These are phyloP conservation scores for Leucosporidium scottii DNA, from an alignment of 768 basidiomycete species.

Conservation along the genomic window DNA sequence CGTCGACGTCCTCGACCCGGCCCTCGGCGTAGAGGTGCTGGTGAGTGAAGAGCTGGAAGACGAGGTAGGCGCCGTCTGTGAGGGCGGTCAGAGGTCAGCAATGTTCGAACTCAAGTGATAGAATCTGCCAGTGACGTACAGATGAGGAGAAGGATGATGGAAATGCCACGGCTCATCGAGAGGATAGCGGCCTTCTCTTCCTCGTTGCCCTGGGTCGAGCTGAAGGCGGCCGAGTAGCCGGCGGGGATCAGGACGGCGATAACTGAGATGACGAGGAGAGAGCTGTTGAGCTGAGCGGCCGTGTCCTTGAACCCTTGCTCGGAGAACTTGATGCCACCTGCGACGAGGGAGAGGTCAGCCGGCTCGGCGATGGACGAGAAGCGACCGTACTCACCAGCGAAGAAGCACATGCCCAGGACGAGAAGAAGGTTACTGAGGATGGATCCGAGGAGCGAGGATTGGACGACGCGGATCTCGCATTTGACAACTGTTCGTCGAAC, in stretches of 20 bases:
- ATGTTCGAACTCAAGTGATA: too few species aligned
- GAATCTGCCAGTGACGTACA: constrained; percentile 37
- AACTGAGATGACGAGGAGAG: constrained; percentile 32
- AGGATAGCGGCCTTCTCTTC: constrained; percentile 25
- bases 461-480: constrained; percentile 68
- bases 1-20: background rate
- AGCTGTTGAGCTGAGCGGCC: constrained; percentile 36
- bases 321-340: constrained; percentile 10
- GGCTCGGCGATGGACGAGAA: background rate
- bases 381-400: constrained; percentile 11
- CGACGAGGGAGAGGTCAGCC: background rate
- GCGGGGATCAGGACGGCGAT: constrained; percentile 44
- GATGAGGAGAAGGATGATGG: constrained; percentile 66
- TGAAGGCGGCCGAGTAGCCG: constrained; percentile 55
- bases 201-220: background rate
- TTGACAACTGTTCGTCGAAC: constrained; percentile 40
- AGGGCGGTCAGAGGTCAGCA: background rate
- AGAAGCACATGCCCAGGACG: constrained; percentile 48
- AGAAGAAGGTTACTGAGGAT: constrained; percentile 73
- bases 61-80: constrained; percentile 3
- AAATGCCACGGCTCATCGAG: constrained; percentile 38
- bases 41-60: constrained; percentile 40
- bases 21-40: constrained; percentile 27
- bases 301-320: constrained; percentile 28
- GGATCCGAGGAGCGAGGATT: constrained; percentile 60